phyloP scores from a whole-genome alignment of 768 basidiomycete species.

The Pulveroboletus sp. region DNA sequence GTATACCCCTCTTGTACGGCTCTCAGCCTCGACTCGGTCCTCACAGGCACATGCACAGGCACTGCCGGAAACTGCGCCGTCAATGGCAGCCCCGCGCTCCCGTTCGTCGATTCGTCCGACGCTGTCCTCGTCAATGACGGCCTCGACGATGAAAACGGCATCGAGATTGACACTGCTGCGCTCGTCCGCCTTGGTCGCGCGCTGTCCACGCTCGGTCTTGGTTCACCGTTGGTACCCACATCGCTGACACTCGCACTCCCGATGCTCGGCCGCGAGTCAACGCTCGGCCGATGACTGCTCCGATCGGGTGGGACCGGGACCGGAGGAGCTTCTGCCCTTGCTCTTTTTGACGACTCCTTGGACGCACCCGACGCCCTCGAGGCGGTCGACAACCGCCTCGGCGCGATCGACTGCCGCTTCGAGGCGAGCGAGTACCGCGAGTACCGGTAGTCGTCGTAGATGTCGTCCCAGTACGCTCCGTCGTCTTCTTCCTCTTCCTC shows the following conservation, averaged over 20 bases:
- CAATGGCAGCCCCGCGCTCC: constrained; percentile 17
- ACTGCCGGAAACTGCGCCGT: constrained; percentile 32
- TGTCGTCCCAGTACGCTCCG: constrained; percentile 63
- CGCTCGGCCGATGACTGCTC: constrained; percentile 6
- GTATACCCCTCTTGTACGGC: constrained; percentile 26
- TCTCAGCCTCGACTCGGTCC: constrained; percentile 30
- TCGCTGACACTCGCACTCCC: constrained; percentile 22
- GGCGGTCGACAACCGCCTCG: constrained; percentile 19
- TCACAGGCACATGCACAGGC: constrained; percentile 27
- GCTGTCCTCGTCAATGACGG: constrained; percentile 19
- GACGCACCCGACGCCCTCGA: constrained; percentile 24
- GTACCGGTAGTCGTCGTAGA: constrained; percentile 79
- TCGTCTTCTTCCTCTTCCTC: constrained; percentile 27
- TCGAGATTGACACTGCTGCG: constrained; percentile 10
- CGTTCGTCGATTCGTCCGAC: constrained; percentile 25
- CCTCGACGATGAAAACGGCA: constrained; percentile 16
- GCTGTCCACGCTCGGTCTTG: constrained; percentile 30
- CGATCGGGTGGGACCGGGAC: constrained; percentile 25
- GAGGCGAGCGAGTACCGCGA: constrained; percentile 55
- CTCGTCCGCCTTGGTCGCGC: too few relatives aligned
- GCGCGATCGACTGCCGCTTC: constrained; percentile 15
- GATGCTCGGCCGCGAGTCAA: constrained; percentile 17
- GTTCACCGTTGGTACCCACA: constrained; percentile 10
- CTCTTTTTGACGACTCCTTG: constrained; percentile 24
- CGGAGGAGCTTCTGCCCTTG: constrained; percentile 20